phyloP scores from a whole-genome alignment of 805 yeast species.

The Suhomyces emberorum region DNA sequence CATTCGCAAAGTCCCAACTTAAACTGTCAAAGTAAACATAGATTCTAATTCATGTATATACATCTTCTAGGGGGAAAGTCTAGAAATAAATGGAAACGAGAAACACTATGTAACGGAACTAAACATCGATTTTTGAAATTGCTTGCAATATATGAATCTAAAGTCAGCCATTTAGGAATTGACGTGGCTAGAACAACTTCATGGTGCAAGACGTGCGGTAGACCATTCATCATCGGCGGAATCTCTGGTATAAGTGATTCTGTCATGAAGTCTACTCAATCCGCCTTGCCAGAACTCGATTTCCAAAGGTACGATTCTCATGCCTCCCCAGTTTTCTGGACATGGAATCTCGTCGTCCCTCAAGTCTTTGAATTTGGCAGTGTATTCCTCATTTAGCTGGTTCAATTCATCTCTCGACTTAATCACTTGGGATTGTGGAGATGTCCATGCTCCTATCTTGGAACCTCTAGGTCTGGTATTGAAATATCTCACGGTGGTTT shows the following conservation, averaged over 20 bases:
- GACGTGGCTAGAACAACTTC: no score
- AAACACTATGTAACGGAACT: no score
- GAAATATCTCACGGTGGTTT: conserved; percentile 74
- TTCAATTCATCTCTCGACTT: conserved; percentile 63
- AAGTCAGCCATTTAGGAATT: no score
- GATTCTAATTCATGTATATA: no score
- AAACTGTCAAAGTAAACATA: conserved; percentile 15
- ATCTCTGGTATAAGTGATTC: conserved; percentile 68
- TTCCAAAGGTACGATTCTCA: conserved; percentile 82
- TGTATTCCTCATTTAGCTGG: conserved; percentile 42
- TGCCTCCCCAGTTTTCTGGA: conserved; percentile 96
- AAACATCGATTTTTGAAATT: no score
- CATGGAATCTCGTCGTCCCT: conserved; percentile 70
- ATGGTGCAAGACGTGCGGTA: conserved; percentile 71
- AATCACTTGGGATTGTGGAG: conserved; percentile 75
- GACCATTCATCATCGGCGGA: conserved; percentile 52
- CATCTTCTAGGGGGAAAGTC: no score
- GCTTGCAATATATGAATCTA: no score
- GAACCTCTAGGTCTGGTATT: conserved; percentile 90
- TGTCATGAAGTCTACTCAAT: conserved; percentile 82
- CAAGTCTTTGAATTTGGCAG: conserved; percentile 54
- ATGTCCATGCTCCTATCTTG: conserved; percentile 94
- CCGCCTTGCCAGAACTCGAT: conserved; percentile 99
- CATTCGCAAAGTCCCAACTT: conserved; percentile 27
- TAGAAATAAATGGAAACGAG: no score